Evolutionary conservation across 306 rosid species (phyloP), one percentile per base, ranked within the genome.

Genomic region (Glycine soja): DNA sequence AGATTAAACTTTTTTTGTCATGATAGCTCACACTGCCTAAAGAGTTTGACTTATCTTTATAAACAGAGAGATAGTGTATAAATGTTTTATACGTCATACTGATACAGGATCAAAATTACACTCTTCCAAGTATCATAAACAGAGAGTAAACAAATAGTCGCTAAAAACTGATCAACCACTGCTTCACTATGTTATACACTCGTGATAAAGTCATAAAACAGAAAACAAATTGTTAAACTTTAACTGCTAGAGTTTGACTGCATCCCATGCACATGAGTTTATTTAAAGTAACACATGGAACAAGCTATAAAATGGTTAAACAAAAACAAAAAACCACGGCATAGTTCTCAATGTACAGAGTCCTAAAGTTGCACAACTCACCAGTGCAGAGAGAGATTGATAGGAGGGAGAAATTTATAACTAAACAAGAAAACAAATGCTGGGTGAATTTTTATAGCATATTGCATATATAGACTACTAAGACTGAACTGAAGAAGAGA

Each of bases 201-300:
- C 7, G n/a, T 4, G 10, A 66, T 53, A 42, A 78, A 82, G n/a
- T 4, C 6, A 66, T 53, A 42, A 78, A 82, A 72, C 76, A 70
- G 6, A 64, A 51, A 65, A 52, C 6, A 5, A 36, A 24, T 24
- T 24, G 30, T 24, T 24, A 1, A 24, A 24, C 30, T 34, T 63
- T 80, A 59, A 54, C 42, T 59, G 30, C 38, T 43, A 42, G n/a
- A 59, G 16, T 59, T 59, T 43, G 15, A 57, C 18, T 30, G 76
- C 70, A 66, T 57, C 62, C 67, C 18, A 8, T 66, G 43, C 38
- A 51, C 30, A 50, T 32, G 13, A 32, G 54, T 59, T 40, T 43
- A 70, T 46, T 30, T 19, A 46, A 47, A 45, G 77, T 58, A 10
- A 4, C 6, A 8, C 13, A 38, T 3, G 50, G 3, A 3, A 40